Evolutionary conservation across 768 basidiomycete species (phyloP).

Genomic region (Cyathus striatus): DNA sequence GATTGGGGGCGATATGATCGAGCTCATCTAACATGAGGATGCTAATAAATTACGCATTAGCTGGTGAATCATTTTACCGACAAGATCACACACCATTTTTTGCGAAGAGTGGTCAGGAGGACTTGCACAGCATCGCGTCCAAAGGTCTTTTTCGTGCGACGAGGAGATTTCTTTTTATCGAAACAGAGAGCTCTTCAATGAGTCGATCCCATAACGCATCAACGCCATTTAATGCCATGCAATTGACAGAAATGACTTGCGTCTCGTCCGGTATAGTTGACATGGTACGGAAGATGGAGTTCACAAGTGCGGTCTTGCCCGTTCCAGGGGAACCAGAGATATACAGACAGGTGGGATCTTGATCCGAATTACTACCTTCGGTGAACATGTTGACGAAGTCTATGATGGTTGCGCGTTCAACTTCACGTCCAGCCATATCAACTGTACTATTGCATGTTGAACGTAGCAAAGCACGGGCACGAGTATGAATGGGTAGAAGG

Average conservation of each 20-base stretch:
- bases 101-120: conserved; percentile 33
- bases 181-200: conserved; percentile 53
- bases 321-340: conserved; percentile 93
- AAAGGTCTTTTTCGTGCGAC: conserved; percentile 36
- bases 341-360: conserved; percentile 54
- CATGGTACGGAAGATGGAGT: conserved; percentile 48
- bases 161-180: conserved; percentile 29
- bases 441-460: conserved; percentile 55
- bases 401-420: conserved; percentile 53
- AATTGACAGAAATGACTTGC: conserved; percentile 62
- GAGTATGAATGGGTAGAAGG: conserved; percentile 46
- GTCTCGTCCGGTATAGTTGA: conserved; percentile 30
- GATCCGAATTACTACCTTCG: conserved; percentile 19
- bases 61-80: conserved; percentile 1
- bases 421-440: conserved; percentile 62
- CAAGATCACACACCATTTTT: conserved; percentile 45
- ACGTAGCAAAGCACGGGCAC: conserved; percentile 67
- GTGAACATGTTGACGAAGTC: conserved; percentile 58
- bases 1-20: conserved; percentile 68
- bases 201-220: conserved; percentile 71
- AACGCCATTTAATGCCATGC: conserved; percentile 68
- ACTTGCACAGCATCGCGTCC: conserved; percentile 43
- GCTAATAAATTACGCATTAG: conserved; percentile 31
- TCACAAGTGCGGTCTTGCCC: conserved; percentile 85
- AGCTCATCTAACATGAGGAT: conserved; percentile 83